Conservation (phyloP, 176 grass and related monocot species). For the Avena atlantica region DNA sequence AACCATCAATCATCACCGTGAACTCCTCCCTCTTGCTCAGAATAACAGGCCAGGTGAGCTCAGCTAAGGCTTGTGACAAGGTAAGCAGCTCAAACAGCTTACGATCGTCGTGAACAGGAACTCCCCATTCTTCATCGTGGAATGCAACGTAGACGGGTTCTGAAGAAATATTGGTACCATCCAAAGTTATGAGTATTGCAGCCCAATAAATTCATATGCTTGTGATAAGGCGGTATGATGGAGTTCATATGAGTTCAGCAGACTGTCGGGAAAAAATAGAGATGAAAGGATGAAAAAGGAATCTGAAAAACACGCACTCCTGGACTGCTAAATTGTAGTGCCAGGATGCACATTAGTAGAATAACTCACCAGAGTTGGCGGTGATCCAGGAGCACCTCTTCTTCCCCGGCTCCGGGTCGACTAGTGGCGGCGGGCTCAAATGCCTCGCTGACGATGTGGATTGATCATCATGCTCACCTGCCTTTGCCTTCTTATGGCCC, state of each 20-base stretch:
- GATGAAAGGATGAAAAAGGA: too few species aligned
- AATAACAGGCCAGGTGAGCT: constrained; percentile 61
- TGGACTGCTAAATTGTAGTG: too few species aligned
- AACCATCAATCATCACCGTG: constrained; percentile 54
- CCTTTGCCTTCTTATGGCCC: background rate
- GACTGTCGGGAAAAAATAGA: too few species aligned
- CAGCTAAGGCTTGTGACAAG: constrained; percentile 57
- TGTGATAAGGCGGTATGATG: background rate
- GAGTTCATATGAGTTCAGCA: background rate
- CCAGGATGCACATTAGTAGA: background rate
- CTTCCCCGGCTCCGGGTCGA: background rate
- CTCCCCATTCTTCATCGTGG: constrained; percentile 75
- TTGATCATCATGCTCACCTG: background rate
- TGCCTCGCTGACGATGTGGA: background rate
- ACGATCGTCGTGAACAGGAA: constrained; percentile 47
- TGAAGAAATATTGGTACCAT: constrained; percentile 26
- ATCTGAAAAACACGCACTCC: too few species aligned
- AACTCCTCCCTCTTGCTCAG: constrained; percentile 61
- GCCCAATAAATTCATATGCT: background rate
- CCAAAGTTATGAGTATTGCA: background rate
- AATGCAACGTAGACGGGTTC: constrained; percentile 52
- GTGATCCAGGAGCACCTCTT: constrained; percentile 73
- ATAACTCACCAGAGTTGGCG: constrained; percentile 46
- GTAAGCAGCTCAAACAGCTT: constrained; percentile 66
- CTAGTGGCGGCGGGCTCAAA: background rate